Base-by-base conservation (phyloP, 2,329 filamentous ascomycete genomes). In the Aspergillus carbonarius region DNA sequence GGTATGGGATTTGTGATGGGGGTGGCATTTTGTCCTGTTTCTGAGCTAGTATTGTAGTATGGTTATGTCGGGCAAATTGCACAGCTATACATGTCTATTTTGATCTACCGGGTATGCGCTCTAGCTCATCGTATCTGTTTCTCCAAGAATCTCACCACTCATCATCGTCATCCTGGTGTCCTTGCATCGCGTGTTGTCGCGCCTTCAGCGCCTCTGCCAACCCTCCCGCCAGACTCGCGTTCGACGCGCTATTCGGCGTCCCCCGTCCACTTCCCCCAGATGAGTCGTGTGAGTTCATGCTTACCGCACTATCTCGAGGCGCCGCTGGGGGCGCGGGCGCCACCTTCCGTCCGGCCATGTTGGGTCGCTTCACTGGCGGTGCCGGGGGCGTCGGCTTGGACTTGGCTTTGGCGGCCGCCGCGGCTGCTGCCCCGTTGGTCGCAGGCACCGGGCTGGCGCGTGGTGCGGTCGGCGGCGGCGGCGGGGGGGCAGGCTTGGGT, bases 291-390 rank as follows among this genome's bases (percentile, higher is more conserved):
- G 76, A 78, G 55, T 75, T 77, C 72, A 79, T 76, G 63, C 79
- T 83, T 46, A 79, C 77, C 1, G 78, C 77, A 57, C 79, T 81
- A 71, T 97, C 93, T 53, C 93, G 85, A 34, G 89, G 85, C 56
- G 87, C 82, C 47, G 79, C 85, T 49, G 85, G 81, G 15, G 86
- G 82, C 0, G 83, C 86, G 0, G 91, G 88, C 0, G 83, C 86
- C 1, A 91, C 87, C 76, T 95, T 96, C 60, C 88, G 87, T 23
- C 84, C 81, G 7, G 72, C 82, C 35, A 84, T 83, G 20, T 83
- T 87, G 1, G 93, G 93, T 20, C 93, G 84, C 78, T 96, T 96
- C 12, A 85, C 86, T 2, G 91, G 93, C 20, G 89, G 91, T 23
- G 87, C 87, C 3, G 91, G 91, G 2, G 91, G 89, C 9, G 86